These are phyloP conservation scores for Amanita exitialis DNA, from an alignment of 768 basidiomycete genomes.

Conservation along the genomic window DNA sequence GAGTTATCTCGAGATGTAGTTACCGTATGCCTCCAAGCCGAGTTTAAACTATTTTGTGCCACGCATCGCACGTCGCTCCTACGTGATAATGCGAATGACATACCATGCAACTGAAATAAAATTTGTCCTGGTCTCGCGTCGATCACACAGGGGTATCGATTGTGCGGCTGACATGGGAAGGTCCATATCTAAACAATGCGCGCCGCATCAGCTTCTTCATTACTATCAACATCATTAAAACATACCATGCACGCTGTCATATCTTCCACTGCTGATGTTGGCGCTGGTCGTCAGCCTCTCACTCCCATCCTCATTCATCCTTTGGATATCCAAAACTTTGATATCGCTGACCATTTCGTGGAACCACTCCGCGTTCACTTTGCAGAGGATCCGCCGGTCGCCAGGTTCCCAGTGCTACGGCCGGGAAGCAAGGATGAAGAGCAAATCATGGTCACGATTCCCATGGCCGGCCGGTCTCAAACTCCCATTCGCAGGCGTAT, in stretches of 20 bases:
- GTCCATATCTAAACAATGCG: not conserved
- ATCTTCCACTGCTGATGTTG: not conserved
- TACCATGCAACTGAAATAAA: no score
- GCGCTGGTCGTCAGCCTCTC: not conserved
- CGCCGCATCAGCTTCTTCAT: not conserved
- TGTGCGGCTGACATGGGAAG: not conserved
- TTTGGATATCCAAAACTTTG: not conserved
- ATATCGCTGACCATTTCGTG: not conserved
- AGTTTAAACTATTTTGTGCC: no score
- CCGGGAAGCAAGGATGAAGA: not conserved
- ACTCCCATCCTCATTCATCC: not conserved
- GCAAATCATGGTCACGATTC: not conserved
- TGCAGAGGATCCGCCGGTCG: no score
- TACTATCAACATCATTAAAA: not conserved
- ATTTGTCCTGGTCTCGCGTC: no score
- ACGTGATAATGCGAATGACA: no score
- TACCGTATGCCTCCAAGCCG: no score
- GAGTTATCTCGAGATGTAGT: no score
- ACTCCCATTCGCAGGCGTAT: not conserved
- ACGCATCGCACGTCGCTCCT: no score
- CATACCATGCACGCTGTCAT: not conserved
- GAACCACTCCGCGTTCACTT: not conserved
- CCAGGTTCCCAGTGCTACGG: no score
- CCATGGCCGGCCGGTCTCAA: not conserved
- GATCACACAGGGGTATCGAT: no score